Base-by-base conservation (phyloP, 192 early-diverging fungal genomes). In the Pecoramyces ruminantium region DNA sequence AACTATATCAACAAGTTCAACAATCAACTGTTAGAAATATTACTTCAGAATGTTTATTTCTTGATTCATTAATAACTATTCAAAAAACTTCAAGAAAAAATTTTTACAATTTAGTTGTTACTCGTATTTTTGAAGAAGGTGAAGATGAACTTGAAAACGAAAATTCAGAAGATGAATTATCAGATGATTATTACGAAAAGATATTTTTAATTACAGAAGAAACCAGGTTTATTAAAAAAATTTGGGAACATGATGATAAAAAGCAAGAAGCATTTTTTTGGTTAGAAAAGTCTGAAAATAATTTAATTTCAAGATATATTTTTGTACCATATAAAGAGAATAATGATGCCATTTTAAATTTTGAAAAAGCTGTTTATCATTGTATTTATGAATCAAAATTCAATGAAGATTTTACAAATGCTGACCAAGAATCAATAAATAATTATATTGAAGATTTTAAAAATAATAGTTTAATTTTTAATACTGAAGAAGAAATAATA, bases 61-160 rank as follows among this genome's bases (percentile, higher is more conserved):
- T 67, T 28, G 90, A 95, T 80, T 90, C 92, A 18, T 84, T 86
- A 80, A 88, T 92, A 13, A 85, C 88, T 18, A 88, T 98, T 79
- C 88, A 92, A 6, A 88, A 91, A 42, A 93, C 96, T 8, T 79
- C 87, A 39, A 81, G 83, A 29, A 83, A 87, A 28, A 89, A 86
- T 84, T 92, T 94, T 80, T 96, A 91, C 84, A 89, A 92, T 81
- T 85, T 97, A n/a, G 88, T 95, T 1, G 87, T 92, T n/a, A 89
- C 86, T 78, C 90, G 94, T 30, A 84, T 92, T 14, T 91, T 92
- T 81, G 93, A 93, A 15, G 93, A 95, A 79, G 95, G 92, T 39
- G 93, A 93, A 80, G 91, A 88, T 29, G 87, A 90, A 13, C 85
- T 91, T 9, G 86, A 86, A 40, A 83, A 88, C 77, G 90, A 90